Evolutionary conservation across 768 basidiomycete species (phyloP), one percentile per base, ranked within the genome.

Genomic region (Termitomyces sp.): DNA sequence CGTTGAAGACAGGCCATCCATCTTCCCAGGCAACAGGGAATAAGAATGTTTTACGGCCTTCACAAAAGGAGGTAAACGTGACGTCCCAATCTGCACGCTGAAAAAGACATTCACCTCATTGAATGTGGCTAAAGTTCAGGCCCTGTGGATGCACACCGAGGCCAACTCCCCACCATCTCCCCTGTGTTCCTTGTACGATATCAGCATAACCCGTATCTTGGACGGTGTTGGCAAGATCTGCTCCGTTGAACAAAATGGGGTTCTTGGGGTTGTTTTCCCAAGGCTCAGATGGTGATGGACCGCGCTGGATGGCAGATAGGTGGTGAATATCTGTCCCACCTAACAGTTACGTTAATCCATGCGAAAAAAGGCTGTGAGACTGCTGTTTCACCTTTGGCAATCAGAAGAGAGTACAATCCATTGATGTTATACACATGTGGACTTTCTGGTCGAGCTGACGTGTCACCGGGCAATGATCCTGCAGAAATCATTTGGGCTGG

Each of bases 231-330:
- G 64, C 60, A 19, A 70, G 52, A 53, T 75, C 55, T 10, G 66
- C 70, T 19, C 74, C 74, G 55, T 74, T 75, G 61, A 68, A 74
- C 17, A 75, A 51, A 45, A 75, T 70, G 2, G 74, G 74, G 49
- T 74, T 75, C 9, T 61, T 64, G 5, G 73, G 70, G 45, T 74
- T 72, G 62, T 60, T 70, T 59, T 74, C 72, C 72, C 74, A 75
- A 34, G 74, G 73, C 2, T 73, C 74, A 7, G 72, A 71, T 14
- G 74, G 71, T 17, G 67, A 64, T 2, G 67, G 67, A 1, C 71
- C 69, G 5, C 74, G 67, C 53, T 75, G 73, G 15, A 75, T 70
- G 4, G 74, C 74, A 1, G 69, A 53, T 12, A 68, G 68, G 46
- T 75, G 74, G 21, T 66, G 59, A 17, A 66, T 60, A 19, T 63